Percentiles rank a stretch among this genome's conserved stretches.
Conservation (phyloP, 2,329 filamentous ascomycete genomes). For the Madurella mycetomatis region DNA sequence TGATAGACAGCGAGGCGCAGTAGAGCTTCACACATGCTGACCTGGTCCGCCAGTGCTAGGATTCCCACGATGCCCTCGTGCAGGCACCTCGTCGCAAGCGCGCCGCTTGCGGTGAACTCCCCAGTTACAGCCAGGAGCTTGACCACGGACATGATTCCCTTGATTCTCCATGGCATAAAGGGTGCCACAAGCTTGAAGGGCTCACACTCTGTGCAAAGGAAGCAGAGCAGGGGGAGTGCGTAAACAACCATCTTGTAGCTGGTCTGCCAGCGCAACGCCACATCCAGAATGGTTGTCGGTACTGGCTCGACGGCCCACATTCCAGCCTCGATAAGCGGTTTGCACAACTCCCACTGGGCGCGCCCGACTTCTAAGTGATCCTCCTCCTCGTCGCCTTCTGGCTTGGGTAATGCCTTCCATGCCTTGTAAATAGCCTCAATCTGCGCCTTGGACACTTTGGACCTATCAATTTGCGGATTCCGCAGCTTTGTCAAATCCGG, state of each 20-base stretch:
- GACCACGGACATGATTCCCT: slow-evolving; percentile 47
- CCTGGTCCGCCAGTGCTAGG: slow-evolving; percentile 46
- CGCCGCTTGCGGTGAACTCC: slow-evolving; percentile 33
- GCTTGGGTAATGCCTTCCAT: slow-evolving; percentile 18
- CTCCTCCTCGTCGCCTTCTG: slow-evolving; percentile 7
- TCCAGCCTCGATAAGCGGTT: slow-evolving; percentile 33
- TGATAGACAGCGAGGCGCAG: slow-evolving; percentile 45
- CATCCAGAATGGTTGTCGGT: slow-evolving; percentile 40
- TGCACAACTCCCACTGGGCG: slow-evolving; percentile 36
- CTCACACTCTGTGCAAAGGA: slow-evolving; percentile 45
- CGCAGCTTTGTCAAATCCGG: slow-evolving; percentile 35
- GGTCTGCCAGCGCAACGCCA: slow-evolving; percentile 42
- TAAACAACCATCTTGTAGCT: slow-evolving; percentile 39
- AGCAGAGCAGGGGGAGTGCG: slow-evolving; percentile 44
- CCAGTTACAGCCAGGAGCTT: slow-evolving; percentile 50
- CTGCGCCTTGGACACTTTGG: slow-evolving; percentile 24
- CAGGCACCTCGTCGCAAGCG: slow-evolving; percentile 25
- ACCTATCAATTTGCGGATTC: slow-evolving; percentile 29
- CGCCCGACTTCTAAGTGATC: slow-evolving; percentile 28
- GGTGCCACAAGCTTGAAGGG: slow-evolving; percentile 48
- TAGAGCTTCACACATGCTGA: slow-evolving; percentile 50
- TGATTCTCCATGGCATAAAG: slow-evolving; percentile 47
- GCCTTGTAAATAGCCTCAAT: slow-evolving; percentile 27
- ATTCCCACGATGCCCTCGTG: slow-evolving; percentile 27
- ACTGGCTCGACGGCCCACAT: slow-evolving; percentile 50